These are phyloP conservation scores for Oehlia diaphana DNA, from an alignment of 192 early-diverging fungal genomes.

Conservation along the genomic window DNA sequence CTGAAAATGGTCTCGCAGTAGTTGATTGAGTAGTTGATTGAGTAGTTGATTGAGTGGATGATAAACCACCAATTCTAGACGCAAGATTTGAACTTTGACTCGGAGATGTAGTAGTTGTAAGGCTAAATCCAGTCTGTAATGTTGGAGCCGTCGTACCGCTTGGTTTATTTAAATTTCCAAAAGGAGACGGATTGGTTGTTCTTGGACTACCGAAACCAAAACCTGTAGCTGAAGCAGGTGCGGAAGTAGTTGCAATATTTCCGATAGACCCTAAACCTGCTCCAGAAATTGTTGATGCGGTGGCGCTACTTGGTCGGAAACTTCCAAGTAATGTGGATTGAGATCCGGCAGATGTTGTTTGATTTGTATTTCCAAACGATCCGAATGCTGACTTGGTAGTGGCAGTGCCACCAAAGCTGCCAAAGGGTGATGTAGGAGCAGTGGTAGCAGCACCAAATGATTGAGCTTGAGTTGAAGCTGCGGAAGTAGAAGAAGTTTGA, in stretches of 20 bases:
- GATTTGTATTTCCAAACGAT: too few relatives aligned
- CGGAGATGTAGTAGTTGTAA: background rate
- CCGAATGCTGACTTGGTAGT: background rate
- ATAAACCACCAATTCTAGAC: background rate
- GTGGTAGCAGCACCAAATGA: background rate
- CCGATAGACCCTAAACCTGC: background rate
- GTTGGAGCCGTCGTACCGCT: background rate
- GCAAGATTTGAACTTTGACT: background rate
- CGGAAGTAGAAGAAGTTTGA: background rate
- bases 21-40: background rate
- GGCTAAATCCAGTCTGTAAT: background rate
- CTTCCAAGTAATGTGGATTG: background rate
- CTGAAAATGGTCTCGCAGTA: background rate
- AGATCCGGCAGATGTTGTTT: background rate
- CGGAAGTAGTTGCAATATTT: background rate
- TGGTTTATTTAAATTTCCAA: background rate
- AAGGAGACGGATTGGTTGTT: background rate
- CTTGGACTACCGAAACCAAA: background rate
- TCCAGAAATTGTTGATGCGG: slow-evolving; percentile 1
- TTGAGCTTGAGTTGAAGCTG: background rate
- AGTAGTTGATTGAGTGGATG: background rate
- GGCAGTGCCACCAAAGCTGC: background rate
- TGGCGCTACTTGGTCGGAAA: background rate
- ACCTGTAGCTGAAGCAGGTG: background rate
- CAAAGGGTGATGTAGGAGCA: background rate